Evolutionary conservation across 208 protist genomes (phyloP).

Genomic region (Angomonas deanei): DNA sequence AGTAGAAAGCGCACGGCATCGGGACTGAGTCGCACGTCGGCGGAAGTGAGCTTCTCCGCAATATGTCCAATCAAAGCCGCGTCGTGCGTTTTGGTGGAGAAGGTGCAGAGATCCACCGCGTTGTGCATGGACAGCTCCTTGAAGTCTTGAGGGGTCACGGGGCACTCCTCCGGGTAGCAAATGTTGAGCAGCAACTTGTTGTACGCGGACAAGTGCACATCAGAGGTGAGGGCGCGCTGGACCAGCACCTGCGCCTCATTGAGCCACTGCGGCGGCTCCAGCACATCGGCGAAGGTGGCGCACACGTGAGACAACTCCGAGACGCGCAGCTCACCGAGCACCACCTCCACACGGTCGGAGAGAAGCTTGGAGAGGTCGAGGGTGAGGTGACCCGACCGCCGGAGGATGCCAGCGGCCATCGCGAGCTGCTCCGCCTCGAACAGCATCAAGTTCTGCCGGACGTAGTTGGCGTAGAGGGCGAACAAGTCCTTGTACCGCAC

Average conservation of each 20-base stretch:
- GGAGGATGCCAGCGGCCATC: constrained; percentile 75
- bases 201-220: constrained; percentile 16
- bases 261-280: constrained; percentile 49
- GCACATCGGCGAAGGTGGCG: constrained; percentile 59
- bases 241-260: constrained; percentile 65
- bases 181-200: constrained; percentile 57
- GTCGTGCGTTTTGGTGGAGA: constrained; percentile 21
- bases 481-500: constrained; percentile 63
- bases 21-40: constrained; percentile 43
- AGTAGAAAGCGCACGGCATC: constrained; percentile 64
- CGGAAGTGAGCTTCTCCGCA: constrained; percentile 28
- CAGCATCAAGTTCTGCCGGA: constrained; percentile 26
- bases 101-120: constrained; percentile 60
- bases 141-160: constrained; percentile 49
- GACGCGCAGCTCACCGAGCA: constrained; percentile 70
- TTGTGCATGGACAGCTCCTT: constrained; percentile 46
- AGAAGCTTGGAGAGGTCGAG: constrained; percentile 39
- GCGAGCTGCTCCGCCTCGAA: constrained; percentile 76
- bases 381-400: constrained; percentile 60
- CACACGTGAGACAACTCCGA: constrained; percentile 82
- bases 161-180: constrained; percentile 63
- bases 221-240: constrained; percentile 28
- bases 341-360: constrained; percentile 56
- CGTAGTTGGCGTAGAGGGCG: constrained; percentile 45
- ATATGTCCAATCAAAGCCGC: constrained; percentile 36